These are phyloP conservation scores for Myriangium duriaei DNA, from an alignment of 2,329 filamentous ascomycete genomes.

Conservation along the genomic window DNA sequence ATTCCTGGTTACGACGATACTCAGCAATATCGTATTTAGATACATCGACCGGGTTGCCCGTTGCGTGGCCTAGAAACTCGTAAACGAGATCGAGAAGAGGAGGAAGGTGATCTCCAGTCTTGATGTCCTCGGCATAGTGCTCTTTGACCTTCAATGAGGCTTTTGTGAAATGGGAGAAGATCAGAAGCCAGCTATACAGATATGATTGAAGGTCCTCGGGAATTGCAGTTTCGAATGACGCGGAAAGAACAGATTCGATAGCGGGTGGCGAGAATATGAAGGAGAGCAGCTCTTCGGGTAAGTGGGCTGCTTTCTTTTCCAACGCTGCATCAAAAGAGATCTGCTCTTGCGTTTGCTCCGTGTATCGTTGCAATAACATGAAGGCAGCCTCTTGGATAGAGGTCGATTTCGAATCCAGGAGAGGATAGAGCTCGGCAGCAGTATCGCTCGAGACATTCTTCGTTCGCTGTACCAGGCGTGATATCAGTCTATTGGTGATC, in stretches of 20 bases:
- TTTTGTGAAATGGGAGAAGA: conserved; percentile 66
- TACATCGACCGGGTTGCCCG: conserved; percentile 56
- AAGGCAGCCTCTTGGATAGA: conserved; percentile 72
- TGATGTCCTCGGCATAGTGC: conserved; percentile 69
- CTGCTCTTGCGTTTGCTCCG: conserved; percentile 67
- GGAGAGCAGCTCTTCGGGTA: conserved; percentile 77
- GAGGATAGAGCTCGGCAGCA: conserved; percentile 55
- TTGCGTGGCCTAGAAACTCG: conserved; percentile 69
- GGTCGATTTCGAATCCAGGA: conserved; percentile 63
- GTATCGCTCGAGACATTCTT: conserved; percentile 50
- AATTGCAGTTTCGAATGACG: conserved; percentile 51
- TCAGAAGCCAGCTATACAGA: conserved; percentile 74
- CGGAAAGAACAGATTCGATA: conserved; percentile 52
- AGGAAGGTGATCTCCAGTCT: conserved; percentile 54
- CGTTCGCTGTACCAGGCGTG: conserved; percentile 54
- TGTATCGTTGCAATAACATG: conserved; percentile 63
- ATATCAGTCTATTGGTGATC: conserved; percentile 64
- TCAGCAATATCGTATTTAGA: conserved; percentile 58
- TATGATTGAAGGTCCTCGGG: conserved; percentile 64
- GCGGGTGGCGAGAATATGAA: conserved; percentile 69
- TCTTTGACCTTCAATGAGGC: conserved; percentile 62
- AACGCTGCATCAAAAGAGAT: conserved; percentile 65
- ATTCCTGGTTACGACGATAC: conserved; percentile 44
- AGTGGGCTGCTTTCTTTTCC: conserved; percentile 56
- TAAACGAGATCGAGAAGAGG: conserved; percentile 69